phyloP scores from a whole-genome alignment of 116 monocot genomes.

The Dioscorea cayenensis region DNA sequence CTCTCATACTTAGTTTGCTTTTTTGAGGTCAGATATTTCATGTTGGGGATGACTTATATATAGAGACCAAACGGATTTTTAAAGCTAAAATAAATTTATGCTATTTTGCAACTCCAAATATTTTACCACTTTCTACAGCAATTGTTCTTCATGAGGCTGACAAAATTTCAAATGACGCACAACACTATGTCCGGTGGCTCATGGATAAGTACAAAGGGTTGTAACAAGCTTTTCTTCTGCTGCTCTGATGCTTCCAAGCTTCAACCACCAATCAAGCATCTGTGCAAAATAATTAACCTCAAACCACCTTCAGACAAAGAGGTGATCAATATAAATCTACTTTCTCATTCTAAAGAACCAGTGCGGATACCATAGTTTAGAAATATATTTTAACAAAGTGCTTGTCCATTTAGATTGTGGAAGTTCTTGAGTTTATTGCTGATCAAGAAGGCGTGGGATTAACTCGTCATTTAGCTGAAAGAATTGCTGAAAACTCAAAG shows the following conservation, averaged over 20 bases:
- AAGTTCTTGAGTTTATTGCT: conserved; percentile 40
- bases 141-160: conserved; percentile 43
- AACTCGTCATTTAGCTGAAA: conserved; percentile 22
- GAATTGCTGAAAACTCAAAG: conserved; percentile 30
- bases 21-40: background rate
- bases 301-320: conserved; percentile 27
- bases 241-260: conserved; percentile 41
- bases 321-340: conserved; percentile 13
- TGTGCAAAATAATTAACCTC: conserved; percentile 31
- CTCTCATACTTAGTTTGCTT: background rate
- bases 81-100: background rate
- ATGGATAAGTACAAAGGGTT: conserved; percentile 36
- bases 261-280: conserved; percentile 18
- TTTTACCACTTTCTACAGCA: conserved; percentile 18
- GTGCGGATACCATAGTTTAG: background rate
- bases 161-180: conserved; percentile 32
- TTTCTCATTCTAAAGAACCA: background rate
- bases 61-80: background rate
- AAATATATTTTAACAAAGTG: background rate
- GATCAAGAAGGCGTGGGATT: conserved; percentile 29
- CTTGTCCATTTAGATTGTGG: conserved; percentile 21
- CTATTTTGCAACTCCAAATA: background rate
- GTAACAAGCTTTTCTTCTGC: conserved; percentile 35
- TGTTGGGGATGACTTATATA: background rate
- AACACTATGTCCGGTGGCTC: conserved; percentile 39